Evolutionary conservation across 768 basidiomycete species (phyloP).

Genomic region (Mrakia frigida): DNA sequence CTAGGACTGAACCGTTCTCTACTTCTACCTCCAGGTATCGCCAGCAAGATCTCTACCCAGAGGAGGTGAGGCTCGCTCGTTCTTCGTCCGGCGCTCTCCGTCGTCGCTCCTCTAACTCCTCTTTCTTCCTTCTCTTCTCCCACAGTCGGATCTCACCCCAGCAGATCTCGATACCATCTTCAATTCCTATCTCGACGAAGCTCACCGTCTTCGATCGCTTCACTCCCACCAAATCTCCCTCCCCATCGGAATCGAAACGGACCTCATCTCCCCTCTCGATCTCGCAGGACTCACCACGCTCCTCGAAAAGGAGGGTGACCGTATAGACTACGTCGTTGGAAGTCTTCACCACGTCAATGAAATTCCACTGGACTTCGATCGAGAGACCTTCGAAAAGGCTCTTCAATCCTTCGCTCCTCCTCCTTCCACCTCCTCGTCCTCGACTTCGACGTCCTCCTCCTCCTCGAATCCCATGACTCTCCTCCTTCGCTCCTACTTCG

Average conservation of each 20-base stretch:
- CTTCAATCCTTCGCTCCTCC: conserved; percentile 42
- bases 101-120: conserved; percentile 33
- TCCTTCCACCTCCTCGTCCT: conserved; percentile 35
- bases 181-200: conserved; percentile 66
- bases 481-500: conserved; percentile 63
- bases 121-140: not conserved
- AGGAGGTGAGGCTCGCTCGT: conserved; percentile 60
- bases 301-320: conserved; percentile 50
- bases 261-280: conserved; percentile 69
- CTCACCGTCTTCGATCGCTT: conserved; percentile 61
- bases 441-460: conserved; percentile 44
- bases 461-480: not conserved
- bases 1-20: not conserved
- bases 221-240: conserved; percentile 67
- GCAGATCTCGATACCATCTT: conserved; percentile 61
- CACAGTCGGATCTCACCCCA: conserved; percentile 56
- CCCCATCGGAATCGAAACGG: conserved; percentile 87
- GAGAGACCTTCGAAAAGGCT: conserved; percentile 60
- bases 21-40: conserved; percentile 58
- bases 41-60: conserved; percentile 76
- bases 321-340: conserved; percentile 84
- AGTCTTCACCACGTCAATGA: conserved; percentile 84
- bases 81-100: too few relatives aligned
- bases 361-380: conserved; percentile 89
- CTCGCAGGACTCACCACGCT: conserved; percentile 56